These are phyloP conservation scores for Phytophthora foliorum DNA, from an alignment of 352 stramenopile species.

Conservation along the genomic window DNA sequence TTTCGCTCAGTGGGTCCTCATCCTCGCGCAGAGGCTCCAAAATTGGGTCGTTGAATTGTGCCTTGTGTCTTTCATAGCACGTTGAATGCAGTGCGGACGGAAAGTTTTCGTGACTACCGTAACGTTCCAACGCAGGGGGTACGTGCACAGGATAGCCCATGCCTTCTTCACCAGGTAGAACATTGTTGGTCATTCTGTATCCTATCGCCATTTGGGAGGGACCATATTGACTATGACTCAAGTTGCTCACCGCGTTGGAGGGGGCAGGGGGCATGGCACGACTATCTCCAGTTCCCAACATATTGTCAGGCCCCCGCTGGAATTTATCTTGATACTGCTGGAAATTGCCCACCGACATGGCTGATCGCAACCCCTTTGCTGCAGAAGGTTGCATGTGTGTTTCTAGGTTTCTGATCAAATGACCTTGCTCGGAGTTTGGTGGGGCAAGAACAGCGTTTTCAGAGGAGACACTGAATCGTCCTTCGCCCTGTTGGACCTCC, in stretches of 20 bases:
- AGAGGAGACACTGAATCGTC: slow-evolving; percentile 6
- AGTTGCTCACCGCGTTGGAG: slow-evolving; percentile 26
- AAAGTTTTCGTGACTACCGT: slow-evolving; percentile 65
- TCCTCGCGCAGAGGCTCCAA: slow-evolving; percentile 73
- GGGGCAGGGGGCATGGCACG: slow-evolving; percentile 18
- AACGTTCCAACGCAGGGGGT: slow-evolving; percentile 38
- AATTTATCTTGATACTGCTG: slow-evolving; percentile 70
- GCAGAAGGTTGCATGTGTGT: slow-evolving; percentile 22
- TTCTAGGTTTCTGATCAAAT: slow-evolving; percentile 32
- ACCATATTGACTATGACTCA: slow-evolving; percentile 33
- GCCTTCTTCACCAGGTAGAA: slow-evolving; percentile 11
- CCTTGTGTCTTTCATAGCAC: slow-evolving; percentile 74
- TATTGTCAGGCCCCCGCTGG: slow-evolving; percentile 24
- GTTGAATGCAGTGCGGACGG: slow-evolving; percentile 59
- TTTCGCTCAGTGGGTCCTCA: slow-evolving; percentile 82
- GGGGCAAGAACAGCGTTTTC: slow-evolving; percentile 17
- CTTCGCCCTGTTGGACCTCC: slow-evolving; percentile 29
- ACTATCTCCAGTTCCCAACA: slow-evolving; percentile 10
- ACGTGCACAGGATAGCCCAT: slow-evolving; percentile 29
- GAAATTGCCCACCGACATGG: slow-evolving; percentile 84
- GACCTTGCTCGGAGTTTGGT: slow-evolving; percentile 28
- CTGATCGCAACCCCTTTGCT: slow-evolving; percentile 55
- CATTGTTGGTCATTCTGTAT: slow-evolving; percentile 25
- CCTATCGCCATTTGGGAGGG: slow-evolving; percentile 18
- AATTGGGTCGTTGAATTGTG: slow-evolving; percentile 79